Conservation (phyloP, 2,329 filamentous ascomycete species). For the Talaromyces sp. region DNA sequence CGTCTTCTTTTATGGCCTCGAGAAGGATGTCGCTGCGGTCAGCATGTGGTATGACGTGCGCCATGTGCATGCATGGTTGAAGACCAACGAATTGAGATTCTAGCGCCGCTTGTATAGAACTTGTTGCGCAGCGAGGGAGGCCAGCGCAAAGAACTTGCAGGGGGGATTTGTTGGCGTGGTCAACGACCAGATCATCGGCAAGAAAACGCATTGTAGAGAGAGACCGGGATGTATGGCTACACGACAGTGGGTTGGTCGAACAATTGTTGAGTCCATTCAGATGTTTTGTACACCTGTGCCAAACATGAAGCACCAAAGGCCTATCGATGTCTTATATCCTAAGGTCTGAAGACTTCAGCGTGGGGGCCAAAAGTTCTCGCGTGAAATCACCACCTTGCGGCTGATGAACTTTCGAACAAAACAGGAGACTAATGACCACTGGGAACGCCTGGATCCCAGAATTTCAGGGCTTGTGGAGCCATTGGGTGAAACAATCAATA, state of each 20-base stretch:
- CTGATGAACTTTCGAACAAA: too few species aligned
- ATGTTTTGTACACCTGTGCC: too few species aligned
- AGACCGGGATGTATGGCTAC: too few species aligned
- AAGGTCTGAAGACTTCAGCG: too few species aligned
- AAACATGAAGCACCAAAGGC: too few species aligned
- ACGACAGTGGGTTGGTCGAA: not conserved
- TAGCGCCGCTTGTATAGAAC: conserved; percentile 16
- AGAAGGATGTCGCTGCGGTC: conserved; percentile 7
- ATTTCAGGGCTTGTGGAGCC: too few species aligned
- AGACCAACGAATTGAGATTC: conserved; percentile 6
- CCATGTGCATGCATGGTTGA: conserved; percentile 15
- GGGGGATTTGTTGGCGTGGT: not conserved
- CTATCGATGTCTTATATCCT: not conserved
- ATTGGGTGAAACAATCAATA: too few species aligned
- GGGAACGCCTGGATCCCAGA: too few species aligned
- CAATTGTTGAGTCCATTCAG: too few species aligned
- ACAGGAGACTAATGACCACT: too few species aligned
- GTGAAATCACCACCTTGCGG: too few species aligned
- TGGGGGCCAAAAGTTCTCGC: too few species aligned
- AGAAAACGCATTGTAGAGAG: conserved; percentile 14
- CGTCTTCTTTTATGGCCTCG: not conserved
- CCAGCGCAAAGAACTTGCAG: conserved; percentile 14
- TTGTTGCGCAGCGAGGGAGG: conserved; percentile 16
- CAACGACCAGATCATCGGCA: conserved; percentile 2
- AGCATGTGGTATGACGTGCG: conserved; percentile 10